A percentile compares a stretch with the other conserved stretches of the same genome.
These are phyloP conservation scores for Lipomyces yarrowii DNA, from an alignment of 1,139 yeast genomes.

Conservation along the genomic window DNA sequence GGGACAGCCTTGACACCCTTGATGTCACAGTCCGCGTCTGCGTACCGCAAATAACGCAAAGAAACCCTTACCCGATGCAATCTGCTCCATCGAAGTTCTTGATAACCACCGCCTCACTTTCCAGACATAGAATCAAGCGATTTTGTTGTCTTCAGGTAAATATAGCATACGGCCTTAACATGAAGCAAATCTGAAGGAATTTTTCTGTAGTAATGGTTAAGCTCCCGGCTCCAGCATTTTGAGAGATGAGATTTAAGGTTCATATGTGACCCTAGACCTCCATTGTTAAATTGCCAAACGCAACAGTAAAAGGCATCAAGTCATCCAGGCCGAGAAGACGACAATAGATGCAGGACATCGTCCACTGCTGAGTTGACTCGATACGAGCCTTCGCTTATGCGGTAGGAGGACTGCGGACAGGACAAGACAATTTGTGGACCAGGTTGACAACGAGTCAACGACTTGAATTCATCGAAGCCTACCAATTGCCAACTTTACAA, in stretches of 20 bases:
- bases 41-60: no score
- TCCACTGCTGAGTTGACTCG: background rate
- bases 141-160: no score
- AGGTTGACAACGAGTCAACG: background rate
- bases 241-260: background rate
- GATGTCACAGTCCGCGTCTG: background rate
- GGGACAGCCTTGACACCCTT: background rate
- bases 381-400: background rate
- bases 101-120: background rate
- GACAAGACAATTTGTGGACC: background rate
- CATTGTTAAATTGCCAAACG: no score
- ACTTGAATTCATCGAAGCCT: background rate
- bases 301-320: no score
- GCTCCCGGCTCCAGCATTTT: background rate
- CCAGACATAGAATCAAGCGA: background rate
- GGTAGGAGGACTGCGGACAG: background rate
- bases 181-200: no score
- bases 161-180: no score
- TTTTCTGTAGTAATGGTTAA: no score
- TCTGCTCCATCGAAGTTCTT: background rate
- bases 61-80: constrained; percentile 1
- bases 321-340: no score
- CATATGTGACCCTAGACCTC: background rate
- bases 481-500: background rate
- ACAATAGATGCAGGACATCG: background rate